These are phyloP conservation scores for Sphagnum contortum DNA, from an alignment of 225 moss, liverwort and hornwort species.

Conservation along the genomic window DNA sequence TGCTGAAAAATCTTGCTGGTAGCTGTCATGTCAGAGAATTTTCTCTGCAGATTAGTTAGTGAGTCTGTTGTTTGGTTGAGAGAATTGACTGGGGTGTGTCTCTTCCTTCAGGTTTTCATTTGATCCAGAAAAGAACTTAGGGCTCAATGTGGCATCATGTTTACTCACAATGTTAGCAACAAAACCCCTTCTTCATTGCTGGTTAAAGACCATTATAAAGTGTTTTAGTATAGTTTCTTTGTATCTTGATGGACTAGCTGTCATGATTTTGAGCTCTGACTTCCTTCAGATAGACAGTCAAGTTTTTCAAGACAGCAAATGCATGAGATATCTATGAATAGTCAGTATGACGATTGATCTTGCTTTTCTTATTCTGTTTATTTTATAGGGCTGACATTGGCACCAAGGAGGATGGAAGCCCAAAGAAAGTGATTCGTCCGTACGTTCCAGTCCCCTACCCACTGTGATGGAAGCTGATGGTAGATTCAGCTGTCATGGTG, in stretches of 20 bases:
- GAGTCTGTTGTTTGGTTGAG: background rate
- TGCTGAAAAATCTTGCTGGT: background rate
- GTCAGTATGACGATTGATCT: background rate
- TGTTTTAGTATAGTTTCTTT: background rate
- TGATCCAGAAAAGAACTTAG: constrained; percentile 33
- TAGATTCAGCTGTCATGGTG: too few species aligned
- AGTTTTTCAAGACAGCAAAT: background rate
- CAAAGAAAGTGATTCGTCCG: constrained; percentile 39
- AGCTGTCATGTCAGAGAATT: too few species aligned
- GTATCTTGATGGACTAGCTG: background rate
- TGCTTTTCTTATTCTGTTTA: background rate
- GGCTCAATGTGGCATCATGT: constrained; percentile 50
- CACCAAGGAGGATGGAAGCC: constrained; percentile 25
- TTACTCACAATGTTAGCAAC: constrained; percentile 41
- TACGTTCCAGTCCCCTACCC: constrained; percentile 10
- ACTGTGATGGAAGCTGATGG: too few species aligned
- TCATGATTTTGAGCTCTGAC: background rate
- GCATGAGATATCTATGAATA: too few species aligned
- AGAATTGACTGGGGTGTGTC: constrained; percentile 5
- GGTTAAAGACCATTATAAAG: background rate
- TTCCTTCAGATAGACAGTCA: background rate
- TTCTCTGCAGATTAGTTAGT: too few species aligned
- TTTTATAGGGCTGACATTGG: constrained; percentile 33
- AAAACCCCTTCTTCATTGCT: background rate
- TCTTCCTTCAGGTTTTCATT: constrained; percentile 28